phyloP scores from a whole-genome alignment of 2,329 filamentous ascomycete species.

The Colletotrichum navitas region DNA sequence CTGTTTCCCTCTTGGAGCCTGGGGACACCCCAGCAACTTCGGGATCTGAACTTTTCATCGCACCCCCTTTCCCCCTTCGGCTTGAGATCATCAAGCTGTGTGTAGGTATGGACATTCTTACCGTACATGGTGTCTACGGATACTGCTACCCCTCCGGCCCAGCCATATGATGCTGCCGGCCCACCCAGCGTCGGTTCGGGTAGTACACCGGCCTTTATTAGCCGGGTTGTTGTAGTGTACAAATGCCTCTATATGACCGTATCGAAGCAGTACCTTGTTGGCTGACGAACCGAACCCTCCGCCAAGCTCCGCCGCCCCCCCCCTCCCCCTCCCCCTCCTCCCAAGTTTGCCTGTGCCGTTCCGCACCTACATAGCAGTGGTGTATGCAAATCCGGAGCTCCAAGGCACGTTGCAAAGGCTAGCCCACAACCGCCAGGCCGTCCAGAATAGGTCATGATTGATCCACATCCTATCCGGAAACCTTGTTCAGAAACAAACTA shows the following conservation, averaged over 20 bases:
- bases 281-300: conserved; percentile 8
- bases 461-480: conserved; percentile 32
- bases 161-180: neutral
- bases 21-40: conserved; percentile 27
- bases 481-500: conserved; percentile 39
- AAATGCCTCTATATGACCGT: neutral
- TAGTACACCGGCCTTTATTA: conserved; percentile 20
- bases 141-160: neutral
- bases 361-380: conserved; percentile 5
- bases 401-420: no score
- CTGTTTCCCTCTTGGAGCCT: conserved; percentile 31
- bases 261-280: neutral
- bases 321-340: neutral
- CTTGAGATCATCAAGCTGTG: neutral
- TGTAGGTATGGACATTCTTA: no score
- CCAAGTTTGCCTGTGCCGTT: conserved; percentile 18
- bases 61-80: conserved; percentile 2
- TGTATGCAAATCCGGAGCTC: conserved; percentile 10
- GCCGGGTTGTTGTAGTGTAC: conserved; percentile 11
- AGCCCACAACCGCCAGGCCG: no score
- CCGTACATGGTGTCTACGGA: neutral
- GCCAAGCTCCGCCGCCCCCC: neutral
- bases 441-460: conserved; percentile 13
- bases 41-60: conserved; percentile 37
- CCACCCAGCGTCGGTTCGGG: conserved; percentile 18